Base-by-base conservation (phyloP, 129 eudicot genomes). In the carrot (Daucus carota) region DNA sequence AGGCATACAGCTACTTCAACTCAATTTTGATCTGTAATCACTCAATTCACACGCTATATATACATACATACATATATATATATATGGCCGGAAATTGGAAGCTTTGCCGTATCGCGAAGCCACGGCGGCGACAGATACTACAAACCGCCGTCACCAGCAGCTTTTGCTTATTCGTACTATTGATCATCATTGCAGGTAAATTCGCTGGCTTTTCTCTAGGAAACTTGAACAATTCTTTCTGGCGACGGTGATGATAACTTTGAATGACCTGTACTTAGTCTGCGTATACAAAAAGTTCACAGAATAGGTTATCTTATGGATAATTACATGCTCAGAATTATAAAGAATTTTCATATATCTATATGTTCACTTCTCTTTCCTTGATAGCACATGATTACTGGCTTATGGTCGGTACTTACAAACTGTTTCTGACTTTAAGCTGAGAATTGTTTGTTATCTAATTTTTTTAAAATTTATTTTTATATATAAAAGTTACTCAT, bases 31-130 rank as follows among this genome's bases (percentile, higher is more conserved):
- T 74, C 77, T 43, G 1, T 42, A 10, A 12, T 16, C 22, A 12
- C 16, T 50, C 18, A 48, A 47, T 46, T 20, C 44, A 18, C 59
- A 20, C 26, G 18, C 60, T 50, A 18, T 20, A 8, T 6, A 11
- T 72, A 5, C 12, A 72, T 44, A 36, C 3, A 72, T 22, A 72
- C 2, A 10, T 12, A 14, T 73, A n/a, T 32, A 89, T n/a, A n/a
- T n/a, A n/a, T n/a, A n/a, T n/a, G n/a, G n/a, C n/a, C n/a, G n/a
- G 84, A 86, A 77, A 73, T 67, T 2, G 83, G 81, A 47, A 79
- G 84, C 73, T 78, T 73, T 70, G 80, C 85, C 18, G 85, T 84
- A 40, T 77, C 88, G 71, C 84, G 85, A 50, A 75, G 70, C 73
- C 79, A 80, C 8, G 74, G 54, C 33, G 83, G 80, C 6, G 91